A percentile compares a stretch with the other conserved stretches of the same genome.
Evolutionary conservation across 1,284 basidiomycete species (phyloP).

Genomic region (Termitomyces sp.): DNA sequence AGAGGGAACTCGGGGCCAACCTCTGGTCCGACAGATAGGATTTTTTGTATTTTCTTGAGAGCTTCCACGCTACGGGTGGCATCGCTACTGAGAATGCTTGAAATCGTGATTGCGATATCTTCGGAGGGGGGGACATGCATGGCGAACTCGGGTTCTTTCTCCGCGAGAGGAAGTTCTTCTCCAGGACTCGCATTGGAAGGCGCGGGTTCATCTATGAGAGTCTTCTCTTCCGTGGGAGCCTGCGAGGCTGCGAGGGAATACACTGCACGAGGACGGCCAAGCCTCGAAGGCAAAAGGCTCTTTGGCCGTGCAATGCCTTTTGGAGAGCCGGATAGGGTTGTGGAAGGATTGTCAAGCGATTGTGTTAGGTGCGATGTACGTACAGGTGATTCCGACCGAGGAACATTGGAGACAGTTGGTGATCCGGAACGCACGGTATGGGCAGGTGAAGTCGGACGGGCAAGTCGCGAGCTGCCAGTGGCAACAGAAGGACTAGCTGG

Average conservation of each 20-base stretch:
- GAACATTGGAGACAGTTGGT: conserved; percentile 37
- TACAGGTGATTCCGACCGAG: conserved; percentile 49
- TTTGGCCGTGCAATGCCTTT: conserved; percentile 49
- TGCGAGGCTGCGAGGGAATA: conserved; percentile 27
- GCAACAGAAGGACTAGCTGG: conserved; percentile 59
- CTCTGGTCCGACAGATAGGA: conserved; percentile 70
- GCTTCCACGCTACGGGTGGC: conserved; percentile 86
- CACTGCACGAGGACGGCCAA: conserved; percentile 54
- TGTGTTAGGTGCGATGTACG: conserved; percentile 28
- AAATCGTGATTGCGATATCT: conserved; percentile 73
- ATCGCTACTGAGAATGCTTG: conserved; percentile 82
- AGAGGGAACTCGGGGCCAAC: conserved; percentile 60
- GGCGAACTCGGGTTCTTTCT: conserved; percentile 16
- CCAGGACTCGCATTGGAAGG: conserved; percentile 14
- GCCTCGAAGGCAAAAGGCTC: conserved; percentile 63
- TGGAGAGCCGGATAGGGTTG: conserved; percentile 40
- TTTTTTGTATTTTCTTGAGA: conserved; percentile 85
- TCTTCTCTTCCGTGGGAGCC: conserved; percentile 22
- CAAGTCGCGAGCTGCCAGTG: conserved; percentile 46
- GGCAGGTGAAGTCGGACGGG: conserved; percentile 61
- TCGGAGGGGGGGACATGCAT: conserved; percentile 37
- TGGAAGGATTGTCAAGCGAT: conserved; percentile 26
- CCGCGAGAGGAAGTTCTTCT: conserved; percentile 6
- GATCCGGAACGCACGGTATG: conserved; percentile 46
- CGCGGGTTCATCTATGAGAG: conserved; percentile 16